These are phyloP conservation scores for Nicotiana attenuata DNA, from an alignment of 257 asterid species.

Conservation along the genomic window DNA sequence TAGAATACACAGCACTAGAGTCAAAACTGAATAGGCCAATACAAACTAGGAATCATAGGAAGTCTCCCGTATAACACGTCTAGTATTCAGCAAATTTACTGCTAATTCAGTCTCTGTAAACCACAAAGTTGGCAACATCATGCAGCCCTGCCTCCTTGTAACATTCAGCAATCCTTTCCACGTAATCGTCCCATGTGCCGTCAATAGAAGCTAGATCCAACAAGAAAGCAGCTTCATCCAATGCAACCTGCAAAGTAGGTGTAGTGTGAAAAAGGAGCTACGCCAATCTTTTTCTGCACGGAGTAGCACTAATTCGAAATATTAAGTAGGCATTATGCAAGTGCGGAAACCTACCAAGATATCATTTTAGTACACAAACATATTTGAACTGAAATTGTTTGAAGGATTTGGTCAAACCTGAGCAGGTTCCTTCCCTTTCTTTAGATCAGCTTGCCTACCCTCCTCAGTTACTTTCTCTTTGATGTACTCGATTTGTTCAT, in stretches of 20 bases:
- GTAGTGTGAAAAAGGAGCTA: not conserved
- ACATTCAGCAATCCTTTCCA: constrained; percentile 68
- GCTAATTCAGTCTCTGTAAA: constrained; percentile 43
- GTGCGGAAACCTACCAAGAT: not conserved
- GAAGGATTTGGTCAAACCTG: constrained; percentile 41
- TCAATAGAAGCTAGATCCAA: constrained; percentile 91
- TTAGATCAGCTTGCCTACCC: constrained; percentile 75
- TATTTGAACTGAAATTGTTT: not conserved
- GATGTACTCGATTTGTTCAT: constrained; percentile 88
- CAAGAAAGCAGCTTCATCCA: constrained; percentile 94
- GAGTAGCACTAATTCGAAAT: not conserved
- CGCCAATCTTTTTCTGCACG: not conserved
- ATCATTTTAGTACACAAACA: not conserved
- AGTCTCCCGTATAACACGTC: not conserved
- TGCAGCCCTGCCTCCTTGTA: constrained; percentile 68
- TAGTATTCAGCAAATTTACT: not conserved
- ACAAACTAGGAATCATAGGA: not conserved
- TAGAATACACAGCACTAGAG: not conserved
- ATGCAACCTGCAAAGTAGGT: constrained; percentile 44
- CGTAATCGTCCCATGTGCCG: constrained; percentile 71
- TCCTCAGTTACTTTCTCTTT: constrained; percentile 84
- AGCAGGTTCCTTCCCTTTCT: constrained; percentile 85
- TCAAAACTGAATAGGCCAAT: not conserved
- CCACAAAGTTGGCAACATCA: constrained; percentile 68
- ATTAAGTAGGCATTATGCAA: not conserved